Evolutionary conservation across 805 yeast species (phyloP), one percentile per base, ranked within the genome.

Genomic region (Yarrowia porcina): DNA sequence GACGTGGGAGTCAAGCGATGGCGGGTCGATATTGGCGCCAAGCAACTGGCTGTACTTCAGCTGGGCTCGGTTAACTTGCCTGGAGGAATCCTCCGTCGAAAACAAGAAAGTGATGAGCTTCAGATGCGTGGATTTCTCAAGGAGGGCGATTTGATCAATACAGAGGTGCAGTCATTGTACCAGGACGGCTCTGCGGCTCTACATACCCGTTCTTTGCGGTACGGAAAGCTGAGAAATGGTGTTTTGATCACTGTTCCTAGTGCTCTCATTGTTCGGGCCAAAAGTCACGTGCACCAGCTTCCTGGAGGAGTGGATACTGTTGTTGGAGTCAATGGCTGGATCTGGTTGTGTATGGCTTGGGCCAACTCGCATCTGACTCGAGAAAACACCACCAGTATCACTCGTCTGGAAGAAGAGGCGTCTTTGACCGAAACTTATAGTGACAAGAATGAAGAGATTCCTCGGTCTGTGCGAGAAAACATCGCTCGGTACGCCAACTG

Each of bases 11-110:
- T 88, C 66, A 89, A 87, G 72, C 80, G 98, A 69, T 94, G 99
- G 99, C 90, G 88, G 72, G 98, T 94, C 15, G 97, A 93, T 69
- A 90, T 94, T 66, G 98, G 98, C 28, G 90, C 90, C n/a, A 87
- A 86, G 70, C 96, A 90, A 70, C 93, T 91, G 72, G 98, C 97
- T 0, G 86, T 90, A 0, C 76, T 94, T 65, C 87, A 90, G 90
- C 80, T 96, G 64, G 99, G 99, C 12, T 90, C 97, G 1, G 97
- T 94, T 20, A 94, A 94, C 73, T 80, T 94, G 66, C 99, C 99
- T 1, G 99, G 99, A 61, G 99, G 99, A 63, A 89, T 94, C 2
- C 77, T 94, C 69, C 83, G 99, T 75, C 83, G 99, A 71, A 94
- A 96, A 73, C 85, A 92, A 33, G 99, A 96, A 72, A 85, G 88